Base-by-base conservation (phyloP, 2,329 filamentous ascomycete genomes). In the Achaetomium macrosporum region DNA sequence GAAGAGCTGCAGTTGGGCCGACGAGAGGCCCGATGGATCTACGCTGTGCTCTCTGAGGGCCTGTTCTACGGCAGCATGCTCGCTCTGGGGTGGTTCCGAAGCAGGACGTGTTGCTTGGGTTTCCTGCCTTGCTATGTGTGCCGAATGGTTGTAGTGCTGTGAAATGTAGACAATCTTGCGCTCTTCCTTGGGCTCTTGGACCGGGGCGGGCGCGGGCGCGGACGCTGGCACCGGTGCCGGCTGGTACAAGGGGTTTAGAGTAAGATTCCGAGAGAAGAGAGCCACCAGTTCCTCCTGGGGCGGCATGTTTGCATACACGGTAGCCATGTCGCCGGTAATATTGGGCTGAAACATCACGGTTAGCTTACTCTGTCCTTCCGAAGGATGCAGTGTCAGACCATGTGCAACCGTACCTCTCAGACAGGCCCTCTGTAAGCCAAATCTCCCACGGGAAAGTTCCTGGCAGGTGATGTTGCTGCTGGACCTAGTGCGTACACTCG, bases 101-200 rank as follows among this genome's bases (percentile, higher is more conserved):
- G 75, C 76, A 17, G 71, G 74, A 47, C 75, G 70, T 54, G 71
- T 70, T 1, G 74, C 69, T 39, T 44, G 66, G 56, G 17, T 70
- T 67, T 60, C 50, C 50, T 75, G 73, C 17, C 71, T 69, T 44
- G 66, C 74, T 56, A 84, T 66, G 66, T 95, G 88, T 42, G 85
- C 75, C 9, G 88, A 90, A 65, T 91, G 89, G 59, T 86, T 85
- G 68, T 95, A 95, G 68, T 95, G 90, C 64, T 88, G 85, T 10
- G 88, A 87, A 61, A 88, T 82, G 72, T 93, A 95, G 57, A 79
- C 75, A 57, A 88, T 84, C 62, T 66, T 68, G 16, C 62, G 61
- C 51, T 67, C 63, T 42, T 69, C 62, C 42, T 66, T 61, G 7
- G 59, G 59, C 6, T 49, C 60, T 42, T 55, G 47, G 15, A 54